Percentiles rank a stretch among this genome's conserved stretches.
phyloP scores from a whole-genome alignment of 805 yeast genomes.

The Ogataea allantospora region DNA sequence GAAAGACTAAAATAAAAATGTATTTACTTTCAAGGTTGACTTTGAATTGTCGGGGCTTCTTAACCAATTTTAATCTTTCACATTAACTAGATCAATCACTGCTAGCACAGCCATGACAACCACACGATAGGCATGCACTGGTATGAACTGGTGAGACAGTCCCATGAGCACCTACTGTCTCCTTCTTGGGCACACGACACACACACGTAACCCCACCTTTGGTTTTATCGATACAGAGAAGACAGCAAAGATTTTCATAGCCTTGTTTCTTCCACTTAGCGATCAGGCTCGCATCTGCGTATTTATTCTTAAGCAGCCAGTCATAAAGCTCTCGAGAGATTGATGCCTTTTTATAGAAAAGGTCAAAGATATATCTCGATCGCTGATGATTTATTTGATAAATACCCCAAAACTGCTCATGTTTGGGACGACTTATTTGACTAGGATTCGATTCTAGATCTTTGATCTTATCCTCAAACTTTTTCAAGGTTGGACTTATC shows the following conservation, averaged over 20 bases:
- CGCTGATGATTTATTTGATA: constrained; percentile 69
- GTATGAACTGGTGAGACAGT: constrained; percentile 9
- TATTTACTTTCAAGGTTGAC: neutral
- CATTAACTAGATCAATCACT: constrained; percentile 47
- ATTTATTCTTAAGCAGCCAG: constrained; percentile 66
- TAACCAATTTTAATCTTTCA: neutral
- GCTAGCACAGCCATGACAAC: constrained; percentile 83
- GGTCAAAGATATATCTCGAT: constrained; percentile 70
- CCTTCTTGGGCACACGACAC: constrained; percentile 77
- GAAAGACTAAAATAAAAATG: neutral
- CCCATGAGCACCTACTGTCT: constrained; percentile 29
- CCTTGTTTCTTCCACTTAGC: constrained; percentile 68
- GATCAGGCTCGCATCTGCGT: constrained; percentile 66
- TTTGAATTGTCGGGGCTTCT: neutral
- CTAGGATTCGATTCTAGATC: constrained; percentile 43
- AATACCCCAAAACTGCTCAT: constrained; percentile 67
- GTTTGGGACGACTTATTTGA: constrained; percentile 46
- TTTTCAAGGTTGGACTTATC: constrained; percentile 62
- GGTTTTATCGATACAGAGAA: constrained; percentile 65
- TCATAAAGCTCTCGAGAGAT: constrained; percentile 68
- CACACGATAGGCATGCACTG: constrained; percentile 73
- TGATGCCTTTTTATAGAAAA: constrained; percentile 67
- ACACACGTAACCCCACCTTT: constrained; percentile 72
- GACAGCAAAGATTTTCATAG: constrained; percentile 81
- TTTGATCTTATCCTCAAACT: constrained; percentile 57